These are phyloP conservation scores for Candida oleophila DNA, from an alignment of 805 yeast genomes.

Conservation along the genomic window DNA sequence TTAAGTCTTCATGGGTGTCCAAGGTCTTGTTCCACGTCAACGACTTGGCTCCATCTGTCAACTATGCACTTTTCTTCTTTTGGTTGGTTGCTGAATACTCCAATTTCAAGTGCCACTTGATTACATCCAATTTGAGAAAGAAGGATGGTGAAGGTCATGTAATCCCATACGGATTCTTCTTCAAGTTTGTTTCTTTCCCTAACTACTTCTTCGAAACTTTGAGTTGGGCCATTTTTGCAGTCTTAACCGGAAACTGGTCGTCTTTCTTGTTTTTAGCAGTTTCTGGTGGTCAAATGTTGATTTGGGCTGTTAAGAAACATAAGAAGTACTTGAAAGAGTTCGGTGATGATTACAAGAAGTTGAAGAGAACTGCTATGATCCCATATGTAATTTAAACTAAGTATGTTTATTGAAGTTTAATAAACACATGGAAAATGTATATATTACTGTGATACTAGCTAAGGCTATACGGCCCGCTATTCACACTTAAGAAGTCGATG, in stretches of 20 bases:
- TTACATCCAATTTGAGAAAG: slow-evolving; percentile 60
- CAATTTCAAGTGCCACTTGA: slow-evolving; percentile 70
- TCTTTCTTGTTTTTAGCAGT: slow-evolving; percentile 69
- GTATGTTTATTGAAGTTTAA: not conserved
- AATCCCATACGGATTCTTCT: slow-evolving; percentile 84
- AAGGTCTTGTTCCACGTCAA: slow-evolving; percentile 45
- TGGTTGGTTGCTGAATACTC: slow-evolving; percentile 67
- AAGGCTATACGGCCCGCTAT: too few relatives aligned
- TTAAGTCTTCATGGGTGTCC: slow-evolving; percentile 13
- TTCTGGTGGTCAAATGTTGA: slow-evolving; percentile 78
- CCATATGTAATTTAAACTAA: slow-evolving; percentile 61
- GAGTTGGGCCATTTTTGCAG: slow-evolving; percentile 69
- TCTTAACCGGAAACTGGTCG: slow-evolving; percentile 76
- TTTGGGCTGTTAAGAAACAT: slow-evolving; percentile 91
- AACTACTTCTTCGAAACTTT: slow-evolving; percentile 87
- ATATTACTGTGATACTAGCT: too few relatives aligned
- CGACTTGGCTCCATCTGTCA: slow-evolving; percentile 30
- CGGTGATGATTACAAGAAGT: slow-evolving; percentile 75
- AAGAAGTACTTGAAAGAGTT: slow-evolving; percentile 62
- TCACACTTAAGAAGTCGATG: too few relatives aligned
- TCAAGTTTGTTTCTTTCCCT: slow-evolving; percentile 81
- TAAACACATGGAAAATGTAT: not conserved
- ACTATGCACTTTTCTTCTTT: slow-evolving; percentile 35
- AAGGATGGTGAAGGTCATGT: slow-evolving; percentile 53
- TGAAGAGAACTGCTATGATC: slow-evolving; percentile 68